Base-by-base conservation (phyloP, 306 rosid species). In the Vigna angularis region DNA sequence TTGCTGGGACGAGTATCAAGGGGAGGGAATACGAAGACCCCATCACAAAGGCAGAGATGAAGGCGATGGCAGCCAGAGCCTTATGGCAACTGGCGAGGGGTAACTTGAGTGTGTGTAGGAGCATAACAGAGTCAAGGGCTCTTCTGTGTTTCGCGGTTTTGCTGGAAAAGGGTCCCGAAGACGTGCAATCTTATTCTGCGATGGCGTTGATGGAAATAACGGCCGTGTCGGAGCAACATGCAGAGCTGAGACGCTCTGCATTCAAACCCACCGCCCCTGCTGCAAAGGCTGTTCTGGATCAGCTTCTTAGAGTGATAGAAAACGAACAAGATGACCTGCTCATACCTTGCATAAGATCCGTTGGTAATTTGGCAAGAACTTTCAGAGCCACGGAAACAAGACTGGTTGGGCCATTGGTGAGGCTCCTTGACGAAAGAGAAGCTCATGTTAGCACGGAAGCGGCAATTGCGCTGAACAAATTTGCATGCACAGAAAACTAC, bases 181-280 rank as follows among this genome's bases (percentile, higher is more conserved):
- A 84, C 11, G 93, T 92, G 5, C 85, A 76, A 28, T 70, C 38
- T 2, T 87, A 87, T 49, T 90, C 97, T 0, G 89, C 94, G 7
- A 64, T 67, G 81, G 95, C 97, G 0, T 74, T 92, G 75, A 88
- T 81, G 91, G 97, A 92, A 70, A 92, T 92, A 69, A 90, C 97
- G 0, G 82, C 88, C 0, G 88, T 92, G 12, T 88, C 95, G 0
- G 95, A 89, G 71, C 89, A 87, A 36, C 85, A 87, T 15, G 3
- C 91, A 0, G 93, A 90, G 52, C 44, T 92, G 20, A 85, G 97
- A 52, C 97, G 93, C 28, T 82, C 87, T 2, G 91, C 89, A 3
- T 92, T 92, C 89, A 92, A 92, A 74, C 97, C 95, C 3, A 90
- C 91, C 28, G 86, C 97, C 57, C 97, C 91, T 0, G 89, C 97